A percentile compares a stretch with the other conserved stretches of the same genome.
phyloP scores from a whole-genome alignment of 768 basidiomycete genomes.

The Lentinus brumalis region DNA sequence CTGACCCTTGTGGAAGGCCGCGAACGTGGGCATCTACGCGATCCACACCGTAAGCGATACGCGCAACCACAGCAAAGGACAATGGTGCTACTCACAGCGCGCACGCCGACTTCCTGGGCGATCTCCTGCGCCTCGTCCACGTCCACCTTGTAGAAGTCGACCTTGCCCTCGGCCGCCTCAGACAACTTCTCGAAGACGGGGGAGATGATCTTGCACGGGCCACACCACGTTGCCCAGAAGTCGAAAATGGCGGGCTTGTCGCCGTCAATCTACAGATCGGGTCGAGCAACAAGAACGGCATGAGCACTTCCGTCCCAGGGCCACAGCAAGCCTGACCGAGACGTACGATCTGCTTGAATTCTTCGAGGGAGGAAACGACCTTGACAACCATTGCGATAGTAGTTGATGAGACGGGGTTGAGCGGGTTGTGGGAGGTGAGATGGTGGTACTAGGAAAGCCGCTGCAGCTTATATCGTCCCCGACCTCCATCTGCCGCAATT shows the following conservation, averaged over 20 bases:
- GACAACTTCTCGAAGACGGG: constrained; percentile 67
- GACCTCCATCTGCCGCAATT: constrained; percentile 13
- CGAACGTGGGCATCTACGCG: constrained; percentile 46
- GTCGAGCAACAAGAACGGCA: neutral
- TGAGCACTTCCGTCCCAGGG: neutral
- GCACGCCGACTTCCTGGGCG: constrained; percentile 57
- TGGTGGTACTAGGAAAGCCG: neutral
- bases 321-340: neutral
- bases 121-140: constrained; percentile 61
- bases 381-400: constrained; percentile 22
- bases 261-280: constrained; percentile 42
- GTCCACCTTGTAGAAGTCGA: constrained; percentile 75
- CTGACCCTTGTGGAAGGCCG: constrained; percentile 37
- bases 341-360: constrained; percentile 44
- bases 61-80: constrained; percentile 7
- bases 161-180: constrained; percentile 27
- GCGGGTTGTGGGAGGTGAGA: neutral
- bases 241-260: constrained; percentile 57
- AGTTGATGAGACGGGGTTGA: neutral
- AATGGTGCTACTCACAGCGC: constrained; percentile 51
- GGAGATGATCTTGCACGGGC: constrained; percentile 66
- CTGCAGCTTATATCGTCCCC: constrained; percentile 5
- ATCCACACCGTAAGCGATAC: neutral
- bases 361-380: constrained; percentile 18
- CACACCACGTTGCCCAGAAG: constrained; percentile 82